Percentiles rank a stretch among this genome's conserved stretches.
Conservation (phyloP, 352 stramenopile species). For the Phytophthora sojae region DNA sequence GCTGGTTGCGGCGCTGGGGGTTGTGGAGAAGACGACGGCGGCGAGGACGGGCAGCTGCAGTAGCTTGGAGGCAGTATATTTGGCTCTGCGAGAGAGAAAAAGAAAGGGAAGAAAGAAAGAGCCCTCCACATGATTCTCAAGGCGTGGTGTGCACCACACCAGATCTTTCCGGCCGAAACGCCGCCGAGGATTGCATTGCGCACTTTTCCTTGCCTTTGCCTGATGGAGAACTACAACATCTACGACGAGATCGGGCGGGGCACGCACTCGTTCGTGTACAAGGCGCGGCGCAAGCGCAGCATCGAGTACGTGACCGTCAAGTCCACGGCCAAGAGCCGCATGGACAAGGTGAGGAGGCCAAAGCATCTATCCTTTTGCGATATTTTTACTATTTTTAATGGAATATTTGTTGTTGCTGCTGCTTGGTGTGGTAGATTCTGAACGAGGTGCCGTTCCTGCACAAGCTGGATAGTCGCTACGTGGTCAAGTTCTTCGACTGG, state of each 20-base stretch:
- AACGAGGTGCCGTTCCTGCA: constrained; percentile 92
- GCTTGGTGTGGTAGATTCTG: constrained; percentile 57
- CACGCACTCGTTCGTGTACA: constrained; percentile 94
- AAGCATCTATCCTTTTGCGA: neutral
- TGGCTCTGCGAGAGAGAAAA: constrained; percentile 26
- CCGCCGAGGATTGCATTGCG: no score
- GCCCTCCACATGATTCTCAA: constrained; percentile 9
- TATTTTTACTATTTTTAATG: neutral
- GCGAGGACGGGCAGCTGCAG: neutral
- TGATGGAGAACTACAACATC: constrained; percentile 96
- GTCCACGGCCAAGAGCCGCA: constrained; percentile 91
- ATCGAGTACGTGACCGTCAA: constrained; percentile 96
- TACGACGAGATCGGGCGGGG: constrained; percentile 94
- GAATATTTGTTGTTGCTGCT: neutral
- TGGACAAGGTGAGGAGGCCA: constrained; percentile 81
- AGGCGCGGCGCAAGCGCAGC: constrained; percentile 91
- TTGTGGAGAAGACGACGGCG: constrained; percentile 8
- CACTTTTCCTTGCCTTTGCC: no score
- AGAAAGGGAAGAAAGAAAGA: constrained; percentile 38
- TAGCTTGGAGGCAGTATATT: constrained; percentile 8
- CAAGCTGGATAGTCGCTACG: constrained; percentile 84
- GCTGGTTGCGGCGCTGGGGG: constrained; percentile 16
- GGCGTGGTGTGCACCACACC: constrained; percentile 29
- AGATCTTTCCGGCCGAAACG: constrained; percentile 29
- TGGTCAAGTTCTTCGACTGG: constrained; percentile 95